Evolutionary conservation across 331 rosid genomes (phyloP).

Genomic region (Quercus phellos): DNA sequence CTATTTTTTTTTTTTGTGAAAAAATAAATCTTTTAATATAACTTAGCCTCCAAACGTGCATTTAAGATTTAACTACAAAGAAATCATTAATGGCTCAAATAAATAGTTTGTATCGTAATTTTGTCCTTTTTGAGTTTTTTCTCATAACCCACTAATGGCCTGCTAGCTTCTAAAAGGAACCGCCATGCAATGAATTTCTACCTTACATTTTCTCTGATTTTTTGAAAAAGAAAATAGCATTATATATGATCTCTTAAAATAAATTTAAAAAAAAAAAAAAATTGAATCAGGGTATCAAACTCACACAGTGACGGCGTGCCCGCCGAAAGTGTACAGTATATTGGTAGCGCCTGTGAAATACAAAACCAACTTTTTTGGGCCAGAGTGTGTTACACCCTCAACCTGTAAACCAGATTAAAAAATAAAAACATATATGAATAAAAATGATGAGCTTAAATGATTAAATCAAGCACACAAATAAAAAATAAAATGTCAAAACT

Average conservation of each 20-base stretch:
- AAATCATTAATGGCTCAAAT: neutral
- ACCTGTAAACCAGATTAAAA: constrained; percentile 31
- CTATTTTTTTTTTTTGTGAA: neutral
- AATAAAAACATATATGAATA: neutral
- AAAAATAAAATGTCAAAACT: neutral
- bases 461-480: neutral
- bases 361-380: constrained; percentile 63
- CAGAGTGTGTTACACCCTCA: constrained; percentile 74
- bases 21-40: no score
- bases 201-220: no score
- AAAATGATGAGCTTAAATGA: neutral
- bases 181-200: no score
- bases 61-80: no score
- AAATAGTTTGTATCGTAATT: neutral
- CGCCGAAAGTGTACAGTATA: constrained; percentile 96
- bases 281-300: neutral
- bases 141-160: no score
- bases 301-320: constrained; percentile 98
- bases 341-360: constrained; percentile 99
- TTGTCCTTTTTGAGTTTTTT: neutral
- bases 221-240: neutral
- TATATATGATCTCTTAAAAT: no score
- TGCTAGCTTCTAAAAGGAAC: no score
- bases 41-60: no score
- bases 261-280: no score